Base-by-base conservation (phyloP, 495 filamentous ascomycete species). In the Aspergillus bertholletiae region DNA sequence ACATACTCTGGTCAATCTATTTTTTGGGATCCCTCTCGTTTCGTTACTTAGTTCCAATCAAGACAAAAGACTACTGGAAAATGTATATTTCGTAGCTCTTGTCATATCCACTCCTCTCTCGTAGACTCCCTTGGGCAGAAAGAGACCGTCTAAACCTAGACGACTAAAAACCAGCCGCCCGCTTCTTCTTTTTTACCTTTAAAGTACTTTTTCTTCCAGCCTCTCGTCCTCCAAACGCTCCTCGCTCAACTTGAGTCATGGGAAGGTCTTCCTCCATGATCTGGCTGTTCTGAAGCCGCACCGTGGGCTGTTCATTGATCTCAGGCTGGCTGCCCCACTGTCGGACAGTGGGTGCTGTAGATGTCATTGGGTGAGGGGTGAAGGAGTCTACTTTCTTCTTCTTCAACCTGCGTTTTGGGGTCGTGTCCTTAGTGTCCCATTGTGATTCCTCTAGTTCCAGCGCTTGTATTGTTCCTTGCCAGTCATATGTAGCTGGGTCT, bases 231-330 rank as follows among this genome's bases (percentile, higher is more conserved):
- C 74, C 72, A 46, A 74, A 75, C 18, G 54, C 50, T 5, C 76
- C 77, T 26, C 71, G 69, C 46, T 80, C 73, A 20, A 65, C 58
- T 55, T 78, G 74, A n/a, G 70, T 78, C 73, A 72, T 73, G n/a
- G 62, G 69, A 30, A 64, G 55, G 15, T 63, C 65, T 12, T 62
- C 62, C n/a, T 69, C 58, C 26, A 58, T 64, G 11, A 58, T 49
- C 44, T 80, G 77, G 53, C 76, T 79, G 53, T 71, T 76, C 24
- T 57, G 57, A 39, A 69, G 41, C 40, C 56, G 53, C 17, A 62
- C 20, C 6, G 37, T 49, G 0, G 60, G 57, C 9, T 57, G 50
- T 35, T 58, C 54, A 20, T 51, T 40, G 13, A 49, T 49, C 12
- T 73, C 60, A 15, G 75, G 69, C 47, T 79, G 77, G 60, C 70